Evolutionary conservation across 495 filamentous ascomycete species (phyloP).

Genomic region (Extremus antarcticus): DNA sequence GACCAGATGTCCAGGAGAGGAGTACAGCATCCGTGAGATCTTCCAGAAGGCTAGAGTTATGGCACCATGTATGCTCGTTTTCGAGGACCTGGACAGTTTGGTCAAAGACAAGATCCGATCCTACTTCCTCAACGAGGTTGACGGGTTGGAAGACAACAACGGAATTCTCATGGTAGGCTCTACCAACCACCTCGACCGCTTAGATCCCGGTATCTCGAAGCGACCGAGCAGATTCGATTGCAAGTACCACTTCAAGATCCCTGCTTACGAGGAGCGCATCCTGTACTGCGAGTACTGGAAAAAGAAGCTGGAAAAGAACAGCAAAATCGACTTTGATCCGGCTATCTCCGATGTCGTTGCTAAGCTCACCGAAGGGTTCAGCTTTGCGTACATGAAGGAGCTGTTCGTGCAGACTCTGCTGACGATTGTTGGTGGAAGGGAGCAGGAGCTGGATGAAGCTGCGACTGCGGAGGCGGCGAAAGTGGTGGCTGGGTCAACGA

Average conservation of each 20-base stretch:
- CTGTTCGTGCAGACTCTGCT: constrained; percentile 23
- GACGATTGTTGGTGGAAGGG: constrained; percentile 14
- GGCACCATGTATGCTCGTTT: constrained; percentile 41
- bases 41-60: constrained; percentile 27
- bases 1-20: constrained; percentile 7
- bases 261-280: constrained; percentile 21
- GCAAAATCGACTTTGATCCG: constrained; percentile 16
- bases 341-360: constrained; percentile 21
- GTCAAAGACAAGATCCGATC: constrained; percentile 42
- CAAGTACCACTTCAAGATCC: constrained; percentile 30
- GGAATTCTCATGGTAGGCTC: constrained; percentile 32
- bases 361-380: constrained; percentile 18
- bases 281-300: constrained; percentile 30
- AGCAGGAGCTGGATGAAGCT: constrained; percentile 10
- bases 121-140: constrained; percentile 64
- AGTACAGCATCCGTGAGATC: constrained; percentile 23
- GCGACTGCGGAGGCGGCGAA: constrained; percentile 5
- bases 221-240: constrained; percentile 31
- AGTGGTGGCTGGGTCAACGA: constrained; percentile 2
- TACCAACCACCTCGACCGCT: constrained; percentile 29
- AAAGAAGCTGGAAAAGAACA: constrained; percentile 22
- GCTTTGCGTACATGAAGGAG: constrained; percentile 25
- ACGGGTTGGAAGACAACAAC: constrained; percentile 46
- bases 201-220: constrained; percentile 29
- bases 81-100: constrained; percentile 59